Evolutionary conservation across 2,329 filamentous ascomycete species (phyloP).

Genomic region (Lachnum nothofagi): DNA sequence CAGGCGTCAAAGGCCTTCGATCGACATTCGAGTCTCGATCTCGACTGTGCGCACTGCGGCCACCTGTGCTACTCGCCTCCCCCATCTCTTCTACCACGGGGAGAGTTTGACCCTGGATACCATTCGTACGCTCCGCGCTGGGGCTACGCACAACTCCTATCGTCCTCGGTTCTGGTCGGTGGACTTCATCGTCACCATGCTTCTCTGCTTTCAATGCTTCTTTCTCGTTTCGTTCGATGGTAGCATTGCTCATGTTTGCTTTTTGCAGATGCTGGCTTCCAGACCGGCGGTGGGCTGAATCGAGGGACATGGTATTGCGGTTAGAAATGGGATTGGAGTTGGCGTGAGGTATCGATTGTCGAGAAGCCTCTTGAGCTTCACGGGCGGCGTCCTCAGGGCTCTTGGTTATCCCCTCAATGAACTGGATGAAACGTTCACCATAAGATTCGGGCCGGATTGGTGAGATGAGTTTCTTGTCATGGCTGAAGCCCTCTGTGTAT

Average conservation of each 20-base stretch:
- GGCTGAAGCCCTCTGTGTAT: slow-evolving; percentile 63
- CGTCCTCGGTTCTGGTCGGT: slow-evolving; percentile 38
- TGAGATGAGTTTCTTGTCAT: slow-evolving; percentile 81
- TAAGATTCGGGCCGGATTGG: slow-evolving; percentile 86
- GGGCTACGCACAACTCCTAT: slow-evolving; percentile 52
- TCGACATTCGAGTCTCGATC: slow-evolving; percentile 33
- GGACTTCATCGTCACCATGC: slow-evolving; percentile 34
- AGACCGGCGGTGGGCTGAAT: slow-evolving; percentile 22
- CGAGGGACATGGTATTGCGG: slow-evolving; percentile 20
- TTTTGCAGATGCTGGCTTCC: slow-evolving; percentile 21
- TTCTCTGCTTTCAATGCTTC: slow-evolving; percentile 28
- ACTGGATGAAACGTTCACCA: slow-evolving; percentile 87
- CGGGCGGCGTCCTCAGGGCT: slow-evolving; percentile 76
- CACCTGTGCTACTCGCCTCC: slow-evolving; percentile 65
- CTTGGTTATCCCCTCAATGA: slow-evolving; percentile 87
- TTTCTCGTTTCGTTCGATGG: slow-evolving; percentile 26
- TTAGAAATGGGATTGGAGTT: slow-evolving; percentile 23
- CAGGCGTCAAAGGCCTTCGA: slow-evolving; percentile 39
- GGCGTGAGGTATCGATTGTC: slow-evolving; percentile 21
- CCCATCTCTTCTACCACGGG: slow-evolving; percentile 89
- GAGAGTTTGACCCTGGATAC: slow-evolving; percentile 54
- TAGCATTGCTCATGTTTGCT: slow-evolving; percentile 20
- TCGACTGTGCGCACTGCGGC: slow-evolving; percentile 48
- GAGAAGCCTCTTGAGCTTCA: slow-evolving; percentile 39
- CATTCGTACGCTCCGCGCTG: slow-evolving; percentile 49